Conservation (phyloP, 352 stramenopile species). For the Phytophthora sojae region DNA sequence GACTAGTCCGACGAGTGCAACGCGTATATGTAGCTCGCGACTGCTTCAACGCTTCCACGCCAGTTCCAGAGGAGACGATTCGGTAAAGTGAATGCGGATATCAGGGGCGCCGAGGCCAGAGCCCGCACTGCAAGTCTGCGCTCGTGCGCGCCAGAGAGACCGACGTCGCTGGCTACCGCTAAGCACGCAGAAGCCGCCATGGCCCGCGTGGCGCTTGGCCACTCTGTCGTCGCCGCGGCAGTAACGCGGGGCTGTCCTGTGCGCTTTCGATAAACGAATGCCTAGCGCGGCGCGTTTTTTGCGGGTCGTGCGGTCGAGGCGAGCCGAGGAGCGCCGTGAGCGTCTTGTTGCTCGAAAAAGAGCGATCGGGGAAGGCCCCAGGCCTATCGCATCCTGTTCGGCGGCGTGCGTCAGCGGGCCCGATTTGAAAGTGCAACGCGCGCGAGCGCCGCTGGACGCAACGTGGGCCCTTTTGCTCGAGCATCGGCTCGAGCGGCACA, state of each 20-base stretch:
- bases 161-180: neutral
- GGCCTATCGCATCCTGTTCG: conserved; percentile 11
- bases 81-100: conserved; percentile 16
- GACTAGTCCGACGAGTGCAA: neutral
- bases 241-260: neutral
- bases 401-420: conserved; percentile 27
- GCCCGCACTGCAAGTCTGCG: neutral
- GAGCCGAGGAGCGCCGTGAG: neutral
- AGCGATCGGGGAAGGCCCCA: conserved; percentile 21
- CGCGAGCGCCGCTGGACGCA: conserved; percentile 26
- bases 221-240: conserved; percentile 14
- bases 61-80: neutral
- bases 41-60: neutral
- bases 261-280: conserved; percentile 31
- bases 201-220: conserved; percentile 8
- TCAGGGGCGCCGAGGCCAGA: conserved; percentile 9
- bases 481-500: neutral
- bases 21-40: neutral
- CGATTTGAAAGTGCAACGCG: conserved; percentile 36
- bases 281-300: conserved; percentile 21
- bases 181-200: conserved; percentile 9
- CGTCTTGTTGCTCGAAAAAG: conserved; percentile 31
- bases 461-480: neutral
- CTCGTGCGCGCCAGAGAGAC: neutral
- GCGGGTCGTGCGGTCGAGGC: conserved; percentile 26